Percentiles rank a stretch among this genome's conserved stretches.
phyloP scores from a whole-genome alignment of 768 basidiomycete genomes.

The Sporobolomyces pararoseus region DNA sequence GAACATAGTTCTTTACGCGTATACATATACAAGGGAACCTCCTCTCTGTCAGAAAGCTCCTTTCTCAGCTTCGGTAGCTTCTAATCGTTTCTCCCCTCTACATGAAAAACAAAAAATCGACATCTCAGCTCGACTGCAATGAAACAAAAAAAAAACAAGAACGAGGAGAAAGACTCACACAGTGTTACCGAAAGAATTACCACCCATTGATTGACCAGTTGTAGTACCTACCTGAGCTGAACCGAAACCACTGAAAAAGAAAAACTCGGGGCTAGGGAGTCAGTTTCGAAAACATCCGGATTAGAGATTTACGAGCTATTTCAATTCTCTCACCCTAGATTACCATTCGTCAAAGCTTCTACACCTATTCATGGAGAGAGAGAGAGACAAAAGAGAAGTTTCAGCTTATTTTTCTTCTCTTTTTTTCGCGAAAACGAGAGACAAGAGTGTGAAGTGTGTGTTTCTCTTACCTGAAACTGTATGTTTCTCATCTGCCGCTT shows the following conservation, averaged over 20 bases:
- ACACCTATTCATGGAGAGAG: background rate
- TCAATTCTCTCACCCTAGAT: conserved; percentile 3
- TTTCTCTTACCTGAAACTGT: background rate
- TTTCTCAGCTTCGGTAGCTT: conserved; percentile 2
- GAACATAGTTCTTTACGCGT: too few relatives aligned
- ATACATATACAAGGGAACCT: background rate
- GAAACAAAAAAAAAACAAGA: too few relatives aligned
- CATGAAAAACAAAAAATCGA: background rate
- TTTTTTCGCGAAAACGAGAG: background rate
- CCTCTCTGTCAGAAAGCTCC: background rate
- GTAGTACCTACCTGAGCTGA: background rate
- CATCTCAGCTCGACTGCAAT: background rate
- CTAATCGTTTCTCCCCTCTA: conserved; percentile 5
- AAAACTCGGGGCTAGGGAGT: too few relatives aligned
- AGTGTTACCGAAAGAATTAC: conserved; percentile 12
- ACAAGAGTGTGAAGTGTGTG: background rate
- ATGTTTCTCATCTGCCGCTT: conserved; percentile 2
- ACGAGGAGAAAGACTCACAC: background rate
- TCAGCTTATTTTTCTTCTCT: too few relatives aligned
- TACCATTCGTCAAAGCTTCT: conserved; percentile 2
- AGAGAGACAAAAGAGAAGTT: too few relatives aligned
- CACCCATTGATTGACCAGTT: conserved; percentile 13
- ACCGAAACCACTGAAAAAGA: background rate
- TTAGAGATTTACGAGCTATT: too few relatives aligned
- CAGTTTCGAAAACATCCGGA: too few relatives aligned